Evolutionary conservation across 2,329 filamentous ascomycete genomes (phyloP).

Genomic region (Stemphylium beticola): DNA sequence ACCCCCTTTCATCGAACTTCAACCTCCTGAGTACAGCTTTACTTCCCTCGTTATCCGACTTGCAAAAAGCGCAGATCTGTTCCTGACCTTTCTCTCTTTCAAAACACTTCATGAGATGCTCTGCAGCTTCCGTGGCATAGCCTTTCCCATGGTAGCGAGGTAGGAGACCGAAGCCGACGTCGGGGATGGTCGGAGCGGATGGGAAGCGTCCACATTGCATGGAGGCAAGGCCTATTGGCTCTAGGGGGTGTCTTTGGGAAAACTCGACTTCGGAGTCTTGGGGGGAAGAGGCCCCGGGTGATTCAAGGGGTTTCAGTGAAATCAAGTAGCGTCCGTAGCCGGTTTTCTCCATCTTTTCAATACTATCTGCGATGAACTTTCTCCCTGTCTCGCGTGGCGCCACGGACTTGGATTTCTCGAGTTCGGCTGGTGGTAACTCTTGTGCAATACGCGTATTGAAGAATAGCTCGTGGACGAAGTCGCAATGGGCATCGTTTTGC

Average conservation of each 20-base stretch:
- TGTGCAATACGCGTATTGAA: too few relatives aligned
- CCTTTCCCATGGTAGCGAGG: slow-evolving; percentile 20
- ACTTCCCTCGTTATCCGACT: slow-evolving; percentile 22
- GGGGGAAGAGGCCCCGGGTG: background rate
- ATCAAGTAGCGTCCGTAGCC: slow-evolving; percentile 41
- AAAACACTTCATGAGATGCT: slow-evolving; percentile 15
- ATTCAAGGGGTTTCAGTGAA: slow-evolving; percentile 18
- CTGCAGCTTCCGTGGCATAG: slow-evolving; percentile 30
- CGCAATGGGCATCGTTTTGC: slow-evolving; percentile 20
- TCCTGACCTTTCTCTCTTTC: slow-evolving; percentile 11
- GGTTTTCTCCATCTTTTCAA: slow-evolving; percentile 15
- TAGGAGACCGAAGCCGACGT: slow-evolving; percentile 29
- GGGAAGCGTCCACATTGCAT: slow-evolving; percentile 32
- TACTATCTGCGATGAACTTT: slow-evolving; percentile 12
- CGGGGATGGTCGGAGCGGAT: slow-evolving; percentile 22
- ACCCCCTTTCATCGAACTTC: slow-evolving; percentile 27
- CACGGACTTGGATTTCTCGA: too few relatives aligned
- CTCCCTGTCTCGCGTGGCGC: slow-evolving; percentile 7
- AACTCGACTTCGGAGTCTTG: background rate
- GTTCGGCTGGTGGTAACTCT: too few relatives aligned
- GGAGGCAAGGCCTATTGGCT: slow-evolving; percentile 25
- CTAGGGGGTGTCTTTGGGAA: background rate
- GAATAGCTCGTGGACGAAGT: slow-evolving; percentile 16
- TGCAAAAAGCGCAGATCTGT: slow-evolving; percentile 23
- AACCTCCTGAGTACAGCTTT: slow-evolving; percentile 26